Evolutionary conservation across 495 filamentous ascomycete genomes (phyloP).

Genomic region (Acidiella bohemica): DNA sequence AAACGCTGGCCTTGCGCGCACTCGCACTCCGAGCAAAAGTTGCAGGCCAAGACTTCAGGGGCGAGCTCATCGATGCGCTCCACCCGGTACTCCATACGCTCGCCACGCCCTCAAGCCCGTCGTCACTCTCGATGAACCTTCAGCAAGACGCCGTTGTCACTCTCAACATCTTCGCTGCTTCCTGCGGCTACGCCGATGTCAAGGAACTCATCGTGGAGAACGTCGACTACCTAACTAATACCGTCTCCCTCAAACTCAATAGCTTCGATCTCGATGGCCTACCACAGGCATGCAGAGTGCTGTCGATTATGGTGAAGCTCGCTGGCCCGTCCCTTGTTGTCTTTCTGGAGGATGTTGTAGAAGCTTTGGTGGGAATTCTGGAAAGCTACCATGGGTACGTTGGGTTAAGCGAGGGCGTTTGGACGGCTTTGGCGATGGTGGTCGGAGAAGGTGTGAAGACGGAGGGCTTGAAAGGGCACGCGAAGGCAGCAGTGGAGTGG

Average conservation of each 20-base stretch:
- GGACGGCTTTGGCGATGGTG: constrained; percentile 64
- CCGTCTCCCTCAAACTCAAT: constrained; percentile 76
- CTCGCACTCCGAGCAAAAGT: constrained; percentile 30
- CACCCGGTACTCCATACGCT: constrained; percentile 80
- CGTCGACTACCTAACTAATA: constrained; percentile 92
- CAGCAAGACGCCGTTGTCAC: constrained; percentile 73
- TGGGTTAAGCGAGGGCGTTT: constrained; percentile 69
- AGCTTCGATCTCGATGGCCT: constrained; percentile 80
- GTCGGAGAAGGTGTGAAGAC: constrained; percentile 67
- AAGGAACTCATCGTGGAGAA: constrained; percentile 79
- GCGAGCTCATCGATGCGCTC: constrained; percentile 79
- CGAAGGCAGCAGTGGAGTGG: background rate
- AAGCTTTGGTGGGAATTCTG: constrained; percentile 76
- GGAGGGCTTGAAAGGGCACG: constrained; percentile 35
- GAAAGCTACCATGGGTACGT: constrained; percentile 92
- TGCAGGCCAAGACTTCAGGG: constrained; percentile 47
- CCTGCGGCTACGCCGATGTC: constrained; percentile 63
- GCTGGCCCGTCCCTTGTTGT: constrained; percentile 71
- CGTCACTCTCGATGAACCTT: constrained; percentile 48
- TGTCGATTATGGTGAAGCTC: constrained; percentile 87
- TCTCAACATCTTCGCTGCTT: constrained; percentile 59
- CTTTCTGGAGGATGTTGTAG: constrained; percentile 81
- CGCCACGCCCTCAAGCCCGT: too few relatives aligned
- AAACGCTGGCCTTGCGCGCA: constrained; percentile 29
- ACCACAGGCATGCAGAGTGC: constrained; percentile 79